Percentiles rank a stretch among this genome's conserved stretches.
phyloP scores from a whole-genome alignment of 2,329 filamentous ascomycete species.

The Neoascochyta sp. region DNA sequence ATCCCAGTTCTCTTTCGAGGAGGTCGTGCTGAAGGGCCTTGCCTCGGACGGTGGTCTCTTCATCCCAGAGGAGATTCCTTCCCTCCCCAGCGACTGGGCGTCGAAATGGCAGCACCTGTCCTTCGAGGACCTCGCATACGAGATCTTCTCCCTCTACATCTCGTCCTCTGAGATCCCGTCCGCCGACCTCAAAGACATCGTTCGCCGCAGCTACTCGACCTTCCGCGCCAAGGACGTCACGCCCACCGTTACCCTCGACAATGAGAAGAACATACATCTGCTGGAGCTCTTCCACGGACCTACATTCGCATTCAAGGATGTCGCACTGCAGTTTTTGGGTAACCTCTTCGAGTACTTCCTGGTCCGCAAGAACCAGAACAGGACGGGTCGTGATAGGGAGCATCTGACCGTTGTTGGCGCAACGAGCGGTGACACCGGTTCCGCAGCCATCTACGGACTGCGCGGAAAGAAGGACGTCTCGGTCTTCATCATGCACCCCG shows the following conservation, averaged over 20 bases:
- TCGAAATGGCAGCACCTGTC: conserved; percentile 71
- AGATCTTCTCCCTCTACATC: conserved; percentile 85
- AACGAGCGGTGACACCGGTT: conserved; percentile 64
- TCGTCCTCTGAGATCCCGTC: conserved; percentile 76
- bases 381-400: conserved; percentile 60
- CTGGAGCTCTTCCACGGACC: conserved; percentile 96
- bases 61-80: conserved; percentile 78
- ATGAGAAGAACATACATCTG: conserved; percentile 69
- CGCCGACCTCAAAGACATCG: conserved; percentile 75
- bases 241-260: conserved; percentile 72
- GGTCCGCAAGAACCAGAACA: conserved; percentile 66
- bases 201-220: conserved; percentile 80
- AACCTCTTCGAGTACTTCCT: conserved; percentile 93
- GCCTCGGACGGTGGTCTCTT: conserved; percentile 84
- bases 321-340: conserved; percentile 89
- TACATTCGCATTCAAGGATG: conserved; percentile 90
- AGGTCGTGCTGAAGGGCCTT: conserved; percentile 84
- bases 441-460: conserved; percentile 91
- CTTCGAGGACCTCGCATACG: conserved; percentile 76
- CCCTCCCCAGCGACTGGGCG: conserved; percentile 60
- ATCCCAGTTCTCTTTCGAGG: conserved; percentile 79
- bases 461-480: conserved; percentile 95
- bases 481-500: conserved; percentile 90
- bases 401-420: conserved; percentile 42
- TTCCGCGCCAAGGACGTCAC: conserved; percentile 78